Percentiles rank a stretch among this genome's conserved stretches.
phyloP scores from a whole-genome alignment of 2,329 filamentous ascomycete species.

The Chrysosphaeria jannelii region DNA sequence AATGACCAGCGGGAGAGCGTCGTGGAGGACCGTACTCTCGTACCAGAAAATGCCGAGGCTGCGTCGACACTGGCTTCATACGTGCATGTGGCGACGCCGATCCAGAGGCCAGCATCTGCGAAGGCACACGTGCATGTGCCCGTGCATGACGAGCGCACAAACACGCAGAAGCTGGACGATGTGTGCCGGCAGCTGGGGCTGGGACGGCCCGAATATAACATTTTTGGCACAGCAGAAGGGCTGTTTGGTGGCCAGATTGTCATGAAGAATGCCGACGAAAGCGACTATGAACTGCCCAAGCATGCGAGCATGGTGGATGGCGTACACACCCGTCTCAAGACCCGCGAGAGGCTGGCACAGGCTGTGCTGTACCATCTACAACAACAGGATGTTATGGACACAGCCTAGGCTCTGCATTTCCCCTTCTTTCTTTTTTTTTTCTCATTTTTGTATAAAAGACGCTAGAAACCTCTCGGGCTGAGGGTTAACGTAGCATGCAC shows the following conservation, averaged over 20 bases:
- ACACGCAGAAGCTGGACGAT: conserved; percentile 6
- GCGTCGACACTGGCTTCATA: too few relatives aligned
- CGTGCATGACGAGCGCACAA: conserved; percentile 3
- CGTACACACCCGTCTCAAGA: conserved; percentile 9
- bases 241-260: conserved; percentile 10
- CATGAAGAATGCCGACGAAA: conserved; percentile 8
- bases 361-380: conserved; percentile 11
- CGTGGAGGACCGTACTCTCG: too few relatives aligned
- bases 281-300: conserved; percentile 7
- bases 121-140: too few relatives aligned
- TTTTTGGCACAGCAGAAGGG: conserved; percentile 1
- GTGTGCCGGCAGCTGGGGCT: conserved; percentile 3
- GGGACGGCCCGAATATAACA: conserved; percentile 2
- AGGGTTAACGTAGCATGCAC: too few relatives aligned
- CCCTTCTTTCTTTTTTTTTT: neutral
- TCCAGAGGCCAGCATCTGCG: too few relatives aligned
- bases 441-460: neutral
- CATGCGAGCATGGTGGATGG: conserved; percentile 9
- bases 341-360: conserved; percentile 12
- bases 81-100: too few relatives aligned
- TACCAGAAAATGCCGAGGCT: too few relatives aligned
- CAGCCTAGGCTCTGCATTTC: neutral
- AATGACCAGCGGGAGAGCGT: too few relatives aligned
- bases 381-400: neutral
- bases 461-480: too few relatives aligned